Conservation (phyloP, 495 filamentous ascomycete species). For the Aspergillus hancockii region DNA sequence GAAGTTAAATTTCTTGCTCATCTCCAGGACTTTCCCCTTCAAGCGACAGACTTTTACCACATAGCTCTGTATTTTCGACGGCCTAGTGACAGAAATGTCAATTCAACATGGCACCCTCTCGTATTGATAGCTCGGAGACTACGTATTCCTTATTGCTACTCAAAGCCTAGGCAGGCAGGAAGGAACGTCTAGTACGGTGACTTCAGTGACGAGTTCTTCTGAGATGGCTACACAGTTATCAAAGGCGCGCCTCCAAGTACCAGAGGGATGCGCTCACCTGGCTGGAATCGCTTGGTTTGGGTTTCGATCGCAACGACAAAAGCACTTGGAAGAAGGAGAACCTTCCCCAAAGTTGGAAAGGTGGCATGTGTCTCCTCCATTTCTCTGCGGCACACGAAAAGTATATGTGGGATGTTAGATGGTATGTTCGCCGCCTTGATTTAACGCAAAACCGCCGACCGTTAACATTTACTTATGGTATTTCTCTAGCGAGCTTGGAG, state of each 20-base stretch:
- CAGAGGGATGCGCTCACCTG: slow-evolving; percentile 11
- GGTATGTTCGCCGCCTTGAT: slow-evolving; percentile 5
- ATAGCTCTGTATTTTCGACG: too few species aligned
- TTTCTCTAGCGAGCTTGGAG: slow-evolving; percentile 17
- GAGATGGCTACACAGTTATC: slow-evolving; percentile 26
- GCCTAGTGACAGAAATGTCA: too few species aligned
- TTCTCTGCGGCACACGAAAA: slow-evolving; percentile 15
- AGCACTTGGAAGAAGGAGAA: slow-evolving; percentile 14
- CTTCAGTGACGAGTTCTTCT: slow-evolving; percentile 26
- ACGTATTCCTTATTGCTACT: background rate
- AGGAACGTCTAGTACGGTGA: slow-evolving; percentile 18
- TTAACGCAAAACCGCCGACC: too few species aligned
- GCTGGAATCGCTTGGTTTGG: slow-evolving; percentile 9
- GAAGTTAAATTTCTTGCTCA: too few species aligned
- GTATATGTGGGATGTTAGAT: slow-evolving; percentile 14
- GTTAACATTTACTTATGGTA: too few species aligned
- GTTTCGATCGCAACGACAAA: slow-evolving; percentile 11
- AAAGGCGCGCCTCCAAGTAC: slow-evolving; percentile 26
- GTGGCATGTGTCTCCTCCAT: slow-evolving; percentile 15
- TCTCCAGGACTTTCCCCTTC: too few species aligned
- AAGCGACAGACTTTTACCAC: too few species aligned
- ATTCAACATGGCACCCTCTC: slow-evolving; percentile 3
- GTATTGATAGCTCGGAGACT: slow-evolving; percentile 1
- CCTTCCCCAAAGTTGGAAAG: slow-evolving; percentile 15
- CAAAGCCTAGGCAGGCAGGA: too few species aligned